These are phyloP conservation scores for Oropetium thomaeum DNA, from an alignment of 176 grass and related monocot genomes.

Conservation along the genomic window DNA sequence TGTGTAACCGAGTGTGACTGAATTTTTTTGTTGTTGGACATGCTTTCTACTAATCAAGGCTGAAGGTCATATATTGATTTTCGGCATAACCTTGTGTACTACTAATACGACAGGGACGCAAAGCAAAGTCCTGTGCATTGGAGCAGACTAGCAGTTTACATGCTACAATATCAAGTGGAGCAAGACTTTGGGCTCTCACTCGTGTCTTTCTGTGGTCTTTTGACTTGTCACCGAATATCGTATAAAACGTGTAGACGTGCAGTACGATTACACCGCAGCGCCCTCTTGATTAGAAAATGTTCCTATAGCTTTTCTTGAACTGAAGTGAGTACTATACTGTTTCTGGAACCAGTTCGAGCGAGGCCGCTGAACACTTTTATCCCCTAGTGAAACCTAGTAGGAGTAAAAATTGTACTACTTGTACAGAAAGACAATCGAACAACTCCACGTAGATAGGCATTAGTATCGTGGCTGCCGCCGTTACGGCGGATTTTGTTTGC, in stretches of 20 bases:
- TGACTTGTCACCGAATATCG: slow-evolving; percentile 4
- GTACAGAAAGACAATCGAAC: background rate
- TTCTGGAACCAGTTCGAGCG: background rate
- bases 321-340: background rate
- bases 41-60: too few relatives aligned
- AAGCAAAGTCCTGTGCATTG: background rate
- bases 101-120: too few relatives aligned
- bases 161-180: background rate
- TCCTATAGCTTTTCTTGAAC: background rate
- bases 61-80: too few relatives aligned
- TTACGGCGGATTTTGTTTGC: too few relatives aligned
- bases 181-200: background rate
- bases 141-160: background rate
- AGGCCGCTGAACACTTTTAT: background rate
- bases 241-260: too few relatives aligned
- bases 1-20: too few relatives aligned
- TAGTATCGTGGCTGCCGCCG: too few relatives aligned
- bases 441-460: background rate
- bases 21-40: too few relatives aligned
- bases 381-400: background rate
- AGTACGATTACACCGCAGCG: slow-evolving; percentile 42
- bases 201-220: background rate
- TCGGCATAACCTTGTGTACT: too few relatives aligned
- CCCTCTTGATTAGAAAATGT: background rate
- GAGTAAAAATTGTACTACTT: background rate